phyloP scores from a whole-genome alignment of 768 basidiomycete genomes.

The Auriscalpium vulgare region DNA sequence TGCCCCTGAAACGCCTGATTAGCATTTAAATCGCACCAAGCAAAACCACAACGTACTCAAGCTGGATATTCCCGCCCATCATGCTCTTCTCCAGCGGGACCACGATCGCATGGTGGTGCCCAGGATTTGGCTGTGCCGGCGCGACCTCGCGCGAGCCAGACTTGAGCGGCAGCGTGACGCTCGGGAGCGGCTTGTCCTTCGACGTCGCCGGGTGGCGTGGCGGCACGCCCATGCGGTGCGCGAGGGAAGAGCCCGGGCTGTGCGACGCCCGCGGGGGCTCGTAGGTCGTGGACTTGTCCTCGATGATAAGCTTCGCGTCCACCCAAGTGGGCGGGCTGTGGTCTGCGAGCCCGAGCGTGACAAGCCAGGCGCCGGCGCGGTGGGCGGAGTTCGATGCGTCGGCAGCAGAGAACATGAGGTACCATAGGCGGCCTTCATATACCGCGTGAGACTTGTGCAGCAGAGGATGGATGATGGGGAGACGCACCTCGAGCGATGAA shows the following conservation, averaged over 20 bases:
- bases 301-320: constrained; percentile 43
- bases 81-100: constrained; percentile 33
- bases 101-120: constrained; percentile 22
- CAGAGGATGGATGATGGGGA: background rate
- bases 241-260: background rate
- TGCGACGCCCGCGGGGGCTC: background rate
- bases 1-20: constrained; percentile 12
- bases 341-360: constrained; percentile 44
- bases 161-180: constrained; percentile 27
- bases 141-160: constrained; percentile 25
- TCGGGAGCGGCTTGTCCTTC: constrained; percentile 24
- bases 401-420: constrained; percentile 32
- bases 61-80: constrained; percentile 40
- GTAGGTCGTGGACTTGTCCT: constrained; percentile 19
- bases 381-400: constrained; percentile 9
- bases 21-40: background rate
- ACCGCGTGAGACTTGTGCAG: background rate
- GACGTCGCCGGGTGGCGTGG: background rate
- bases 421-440: constrained; percentile 47
- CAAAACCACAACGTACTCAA: constrained; percentile 35
- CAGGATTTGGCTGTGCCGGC: constrained; percentile 3
- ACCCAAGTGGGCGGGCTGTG: constrained; percentile 52
- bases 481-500: constrained; percentile 52
- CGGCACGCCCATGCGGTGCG: background rate
- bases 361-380: constrained; percentile 24